Base-by-base conservation (phyloP, 1,139 yeast genomes). In the Geotrichum armillariae region DNA sequence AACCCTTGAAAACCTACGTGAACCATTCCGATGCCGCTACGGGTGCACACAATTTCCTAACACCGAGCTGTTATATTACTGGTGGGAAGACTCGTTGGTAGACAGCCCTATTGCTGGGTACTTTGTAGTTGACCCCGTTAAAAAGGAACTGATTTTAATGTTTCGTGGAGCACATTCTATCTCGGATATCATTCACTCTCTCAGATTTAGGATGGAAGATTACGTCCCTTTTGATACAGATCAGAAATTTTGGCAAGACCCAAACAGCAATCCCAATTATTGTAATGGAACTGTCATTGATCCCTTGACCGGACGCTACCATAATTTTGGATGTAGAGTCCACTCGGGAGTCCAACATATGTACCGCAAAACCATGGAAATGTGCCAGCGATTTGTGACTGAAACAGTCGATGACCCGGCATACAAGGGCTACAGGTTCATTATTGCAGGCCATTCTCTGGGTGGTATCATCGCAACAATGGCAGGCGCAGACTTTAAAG, bases 401-500 rank as follows among this genome's bases (percentile, higher is more conserved):
- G 66, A 68, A 41, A 58, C 59, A 20, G 61, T 49, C 2, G 33
- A 43, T 22, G 42, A 40, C 59, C 52, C 76, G 54, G 43, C 64
- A 18, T 65, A 75, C 58, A 78, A 81, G 0, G 73, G 73, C 22
- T 83, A 80, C 61, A 64, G 71, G 37, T 56, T 83, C 14, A 72
- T 77, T 3, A 72, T 83, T 2, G 68, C 79, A 1, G 93, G 93
- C 0, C 93, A 85, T 66, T 85, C 93, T 0, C 64, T 85, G 25
- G 94, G 93, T 1, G 93, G 83, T 2, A 88, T 89, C 0, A 66
- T 83, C 50, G 83, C 89, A 0, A 65, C 74, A 12, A 66, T 85
- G 34, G 74, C 80, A 9, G 90, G 85, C 0, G 71, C 81, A 22
- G 90, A 84, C 59, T 71, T 80, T 50, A 71, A 72, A 53, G 57